Conservation (phyloP, 78 protist species). For the Dictyostelium purpureum region DNA sequence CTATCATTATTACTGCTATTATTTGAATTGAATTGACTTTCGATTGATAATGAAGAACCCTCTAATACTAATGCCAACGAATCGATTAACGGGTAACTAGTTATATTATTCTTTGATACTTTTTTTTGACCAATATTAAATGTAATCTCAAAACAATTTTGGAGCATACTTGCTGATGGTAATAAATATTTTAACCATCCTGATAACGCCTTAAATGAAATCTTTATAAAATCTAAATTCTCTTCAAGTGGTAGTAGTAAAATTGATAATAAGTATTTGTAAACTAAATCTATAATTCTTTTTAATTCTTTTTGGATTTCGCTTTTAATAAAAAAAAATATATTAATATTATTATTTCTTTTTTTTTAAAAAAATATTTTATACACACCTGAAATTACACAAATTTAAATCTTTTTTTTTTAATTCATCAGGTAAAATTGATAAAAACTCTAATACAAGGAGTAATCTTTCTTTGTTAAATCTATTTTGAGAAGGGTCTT, state of each 20-base stretch:
- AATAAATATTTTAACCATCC: slow-evolving; percentile 31
- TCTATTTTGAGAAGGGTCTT: not conserved
- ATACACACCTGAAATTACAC: slow-evolving; percentile 5
- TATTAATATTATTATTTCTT: not conserved
- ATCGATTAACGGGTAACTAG: not conserved
- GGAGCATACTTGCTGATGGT: not conserved
- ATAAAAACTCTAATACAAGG: slow-evolving; percentile 42
- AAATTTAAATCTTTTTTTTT: not conserved
- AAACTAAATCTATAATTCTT: slow-evolving; percentile 3
- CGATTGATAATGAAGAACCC: not conserved
- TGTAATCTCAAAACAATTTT: not conserved
- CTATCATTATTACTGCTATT: not conserved
- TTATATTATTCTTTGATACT: not conserved
- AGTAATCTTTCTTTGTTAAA: not conserved
- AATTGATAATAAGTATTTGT: slow-evolving; percentile 6
- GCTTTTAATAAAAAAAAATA: not conserved
- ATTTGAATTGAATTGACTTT: not conserved
- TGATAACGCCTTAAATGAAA: slow-evolving; percentile 10
- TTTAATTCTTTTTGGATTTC: not conserved
- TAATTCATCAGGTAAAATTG: slow-evolving; percentile 45
- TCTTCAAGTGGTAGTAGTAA: not conserved
- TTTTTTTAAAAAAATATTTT: too few species aligned
- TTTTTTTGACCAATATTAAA: not conserved
- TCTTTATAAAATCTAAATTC: slow-evolving; percentile 7
- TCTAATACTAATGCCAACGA: slow-evolving; percentile 5